Percentiles rank a stretch among this genome's conserved stretches.
phyloP scores from a whole-genome alignment of 257 asterid genomes.

The Forsythia viridissima region DNA sequence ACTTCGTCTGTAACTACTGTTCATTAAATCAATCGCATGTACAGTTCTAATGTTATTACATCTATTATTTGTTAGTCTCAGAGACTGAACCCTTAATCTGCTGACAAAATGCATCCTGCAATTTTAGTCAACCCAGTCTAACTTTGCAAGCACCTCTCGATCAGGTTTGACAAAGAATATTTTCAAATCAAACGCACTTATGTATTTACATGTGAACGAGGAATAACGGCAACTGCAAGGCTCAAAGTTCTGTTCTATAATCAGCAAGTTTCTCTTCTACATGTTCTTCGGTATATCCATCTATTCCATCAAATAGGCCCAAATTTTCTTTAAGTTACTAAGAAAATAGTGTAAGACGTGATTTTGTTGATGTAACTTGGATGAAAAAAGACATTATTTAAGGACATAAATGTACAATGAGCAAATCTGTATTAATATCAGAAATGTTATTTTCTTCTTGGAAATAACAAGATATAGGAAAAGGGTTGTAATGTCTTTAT shows the following conservation, averaged over 20 bases:
- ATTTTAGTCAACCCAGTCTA: background rate
- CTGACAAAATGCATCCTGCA: background rate
- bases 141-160: background rate
- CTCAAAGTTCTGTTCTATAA: background rate
- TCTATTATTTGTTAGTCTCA: background rate
- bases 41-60: background rate
- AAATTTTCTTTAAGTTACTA: background rate
- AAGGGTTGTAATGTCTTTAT: background rate
- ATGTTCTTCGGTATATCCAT: background rate
- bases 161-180: background rate
- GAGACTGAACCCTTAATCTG: background rate
- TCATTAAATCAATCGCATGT: conserved; percentile 13
- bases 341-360: background rate
- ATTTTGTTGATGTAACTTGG: background rate
- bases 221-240: background rate
- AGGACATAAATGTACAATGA: background rate
- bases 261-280: background rate
- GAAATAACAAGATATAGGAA: background rate
- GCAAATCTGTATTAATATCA: background rate
- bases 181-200: too few species aligned
- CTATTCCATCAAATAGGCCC: background rate
- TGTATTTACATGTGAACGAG: background rate
- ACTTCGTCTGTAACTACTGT: background rate
- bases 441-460: background rate
- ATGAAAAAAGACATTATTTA: background rate